A percentile compares a stretch with the other conserved stretches of the same genome.
Evolutionary conservation across 2,329 filamentous ascomycete genomes (phyloP).

Genomic region (Fusarium beomiforme): DNA sequence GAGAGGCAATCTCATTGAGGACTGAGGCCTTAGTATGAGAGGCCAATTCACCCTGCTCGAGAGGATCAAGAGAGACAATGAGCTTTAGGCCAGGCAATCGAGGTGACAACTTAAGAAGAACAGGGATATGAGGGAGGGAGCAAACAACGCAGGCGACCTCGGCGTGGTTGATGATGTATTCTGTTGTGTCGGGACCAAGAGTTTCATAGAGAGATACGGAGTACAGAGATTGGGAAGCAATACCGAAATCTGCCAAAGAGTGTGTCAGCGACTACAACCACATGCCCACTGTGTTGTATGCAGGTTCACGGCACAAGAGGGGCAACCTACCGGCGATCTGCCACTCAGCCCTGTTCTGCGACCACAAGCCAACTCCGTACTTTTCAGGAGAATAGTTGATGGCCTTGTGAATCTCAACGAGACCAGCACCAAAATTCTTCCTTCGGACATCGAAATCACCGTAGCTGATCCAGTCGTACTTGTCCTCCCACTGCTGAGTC

Average conservation of each 20-base stretch:
- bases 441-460: conserved; percentile 80
- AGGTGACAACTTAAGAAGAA: conserved; percentile 81
- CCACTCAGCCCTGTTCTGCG: conserved; percentile 87
- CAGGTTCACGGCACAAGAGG: conserved; percentile 6
- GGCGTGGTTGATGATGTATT: conserved; percentile 96
- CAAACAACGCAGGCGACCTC: conserved; percentile 79
- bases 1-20: conserved; percentile 77
- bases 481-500: conserved; percentile 76
- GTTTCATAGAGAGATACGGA: conserved; percentile 97
- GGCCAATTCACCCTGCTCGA: conserved; percentile 80
- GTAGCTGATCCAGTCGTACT: conserved; percentile 87
- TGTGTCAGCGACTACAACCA: conserved; percentile 21
- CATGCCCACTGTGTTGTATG: background rate
- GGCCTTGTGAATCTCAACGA: conserved; percentile 83
- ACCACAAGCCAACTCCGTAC: conserved; percentile 85
- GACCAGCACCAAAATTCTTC: conserved; percentile 84
- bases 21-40: conserved; percentile 83
- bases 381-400: conserved; percentile 70
- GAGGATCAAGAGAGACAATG: conserved; percentile 85
- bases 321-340: conserved; percentile 73
- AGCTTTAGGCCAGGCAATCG: conserved; percentile 83
- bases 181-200: conserved; percentile 87
- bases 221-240: conserved; percentile 86
- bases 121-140: conserved; percentile 82
- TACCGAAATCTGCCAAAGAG: conserved; percentile 74